Evolutionary conservation across 805 yeast species (phyloP).

Genomic region (Candida sanyiensis): DNA sequence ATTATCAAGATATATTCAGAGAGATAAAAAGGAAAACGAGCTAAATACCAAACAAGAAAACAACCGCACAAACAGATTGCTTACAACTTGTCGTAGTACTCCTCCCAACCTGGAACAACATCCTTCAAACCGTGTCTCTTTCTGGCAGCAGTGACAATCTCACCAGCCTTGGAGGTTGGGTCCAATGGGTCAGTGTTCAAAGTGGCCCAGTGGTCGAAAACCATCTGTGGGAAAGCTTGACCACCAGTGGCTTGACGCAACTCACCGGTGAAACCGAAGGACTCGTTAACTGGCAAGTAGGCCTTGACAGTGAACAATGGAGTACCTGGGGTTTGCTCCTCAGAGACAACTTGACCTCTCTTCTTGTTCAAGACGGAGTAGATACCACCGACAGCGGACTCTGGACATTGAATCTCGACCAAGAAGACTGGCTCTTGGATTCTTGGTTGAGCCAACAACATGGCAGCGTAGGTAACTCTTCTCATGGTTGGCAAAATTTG

Average conservation of each 20-base stretch:
- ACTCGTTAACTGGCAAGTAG: conserved; percentile 99
- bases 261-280: conserved; percentile 99
- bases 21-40: conserved; percentile 5
- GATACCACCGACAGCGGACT: conserved; percentile 99
- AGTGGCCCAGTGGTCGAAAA: conserved; percentile 97
- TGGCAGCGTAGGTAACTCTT: conserved; percentile 98
- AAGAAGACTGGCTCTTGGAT: conserved; percentile 99
- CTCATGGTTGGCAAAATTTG: conserved; percentile 99
- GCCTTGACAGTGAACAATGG: conserved; percentile 99
- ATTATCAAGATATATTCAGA: conserved; percentile 8
- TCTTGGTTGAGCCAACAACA: conserved; percentile 97
- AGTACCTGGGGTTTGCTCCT: conserved; percentile 99
- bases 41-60: conserved; percentile 5
- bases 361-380: conserved; percentile 98
- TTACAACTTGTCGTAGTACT: conserved; percentile 91
- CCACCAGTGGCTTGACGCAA: conserved; percentile 99
- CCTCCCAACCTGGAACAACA: conserved; percentile 98
- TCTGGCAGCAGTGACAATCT: conserved; percentile 64
- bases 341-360: conserved; percentile 99
- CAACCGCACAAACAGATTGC: conserved; percentile 9
- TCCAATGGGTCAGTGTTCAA: conserved; percentile 91
- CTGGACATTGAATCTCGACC: conserved; percentile 99
- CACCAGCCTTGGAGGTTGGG: conserved; percentile 68
- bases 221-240: conserved; percentile 99
- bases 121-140: conserved; percentile 97